Base-by-base conservation (phyloP, 148 eudicot genomes). In the Heliamphora exappendiculata region DNA sequence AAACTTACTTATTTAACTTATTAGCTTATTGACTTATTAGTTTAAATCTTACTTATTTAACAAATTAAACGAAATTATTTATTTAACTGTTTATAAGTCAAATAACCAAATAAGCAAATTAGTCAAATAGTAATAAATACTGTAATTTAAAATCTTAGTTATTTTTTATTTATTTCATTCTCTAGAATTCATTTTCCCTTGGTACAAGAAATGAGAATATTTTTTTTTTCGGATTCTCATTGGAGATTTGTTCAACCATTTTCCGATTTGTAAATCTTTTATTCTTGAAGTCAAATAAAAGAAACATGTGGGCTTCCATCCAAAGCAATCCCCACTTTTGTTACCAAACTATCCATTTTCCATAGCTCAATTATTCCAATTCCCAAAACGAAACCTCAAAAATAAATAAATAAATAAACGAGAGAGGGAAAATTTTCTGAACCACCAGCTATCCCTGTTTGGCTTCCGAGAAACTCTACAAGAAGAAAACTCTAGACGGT, bases 221-320 rank as follows among this genome's bases (percentile, higher is more conserved):
- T 33, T 3, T 58, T 26, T 54, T 9, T 0, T 54, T 9, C 17
- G 24, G 53, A 49, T 14, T 49, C 6, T 9, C 9, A 2, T 22
- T 26, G 63, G 2, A 58, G 63, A 24, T 58, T 53, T 17, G 58
- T 7, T 53, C 9, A 22, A 58, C 33, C 26, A 26, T 22, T 58
- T 58, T 44, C 12, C 28, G 5, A 45, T 31, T 9, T 7, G 19
- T 16, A 22, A 71, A 31, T 16, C 33, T 69, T 10, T 14, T 55
- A 50, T 75, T 47, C 72, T 51, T 75, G 70, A 8, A 49, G 72
- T 76, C 73, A 66, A 67, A 67, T 8, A 20, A 24, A 67, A 41
- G 73, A n/a, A 76, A 53, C 79, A 39, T 76, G 79, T 54, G 53
- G 13, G 26, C 47, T 45, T 65, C 13, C 74, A 17, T 41, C n/a